Evolutionary conservation across 352 stramenopile species (phyloP), one percentile per base, ranked within the genome.

Genomic region (Pythium dissotocum): DNA sequence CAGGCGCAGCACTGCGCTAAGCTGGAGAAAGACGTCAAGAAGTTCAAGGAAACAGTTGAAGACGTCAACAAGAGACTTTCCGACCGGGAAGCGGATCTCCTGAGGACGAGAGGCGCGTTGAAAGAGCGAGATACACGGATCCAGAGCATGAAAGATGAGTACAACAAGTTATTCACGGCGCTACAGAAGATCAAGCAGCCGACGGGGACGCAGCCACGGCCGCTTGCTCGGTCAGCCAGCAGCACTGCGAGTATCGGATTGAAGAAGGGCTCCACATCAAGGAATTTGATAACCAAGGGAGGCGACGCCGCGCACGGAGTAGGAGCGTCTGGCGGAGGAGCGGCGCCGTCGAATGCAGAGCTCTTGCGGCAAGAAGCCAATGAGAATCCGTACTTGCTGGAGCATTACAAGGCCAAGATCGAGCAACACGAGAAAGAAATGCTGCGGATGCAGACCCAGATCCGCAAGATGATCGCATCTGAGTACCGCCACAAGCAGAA

Each of bases 381-480:
- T 57, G 85, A 90, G 26, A 85, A 93, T 36, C 81, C 82, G 53
- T 92, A 91, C 68, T 67, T 94, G 24, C 65, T 89, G 12, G 75
- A 80, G 28, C 75, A 89, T 36, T 92, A 92, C 63, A 77, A 78
- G 30, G 63, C 65, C 28, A 79, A 81, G 67, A 68, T 85, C 53
- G 78, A 88, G 44, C 72, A 79, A 21, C 63, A 89, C 7, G 76
- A 89, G 36, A 80, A 79, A 3, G 72, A 90, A 26, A 78, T 87
- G 5, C 80, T 92, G 48, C 77, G 72, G 0, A 62, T 92, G 28
- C 83, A 90, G 48, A 62, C 87, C 33, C 85, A 91, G 62, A 84
- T 94, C 64, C 82, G 83, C 59, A 90, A 89, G 53, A 88, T 94
- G 81, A 91, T 92, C 57, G 82, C 83, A 30, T 87, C 80, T 7